These are phyloP conservation scores for Aspergillus coremiiformis DNA, from an alignment of 495 filamentous ascomycete genomes.

Conservation along the genomic window DNA sequence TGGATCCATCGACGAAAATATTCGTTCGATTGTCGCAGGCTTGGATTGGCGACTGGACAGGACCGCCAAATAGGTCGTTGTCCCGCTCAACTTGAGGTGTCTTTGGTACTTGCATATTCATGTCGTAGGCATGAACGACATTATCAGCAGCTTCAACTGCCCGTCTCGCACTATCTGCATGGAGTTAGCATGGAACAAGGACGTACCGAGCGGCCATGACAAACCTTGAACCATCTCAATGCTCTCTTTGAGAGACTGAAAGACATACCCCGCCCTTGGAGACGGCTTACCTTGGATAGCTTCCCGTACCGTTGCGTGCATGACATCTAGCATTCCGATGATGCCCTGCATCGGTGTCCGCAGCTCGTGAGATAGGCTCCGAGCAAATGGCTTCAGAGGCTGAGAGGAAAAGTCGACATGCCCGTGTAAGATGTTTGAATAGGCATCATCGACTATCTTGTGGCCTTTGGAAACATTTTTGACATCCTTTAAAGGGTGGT, in stretches of 20 bases:
- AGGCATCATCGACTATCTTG: constrained; percentile 32
- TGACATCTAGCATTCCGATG: constrained; percentile 79
- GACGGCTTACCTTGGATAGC: constrained; percentile 51
- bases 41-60: constrained; percentile 13
- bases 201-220: background rate
- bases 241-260: constrained; percentile 59
- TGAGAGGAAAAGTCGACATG: constrained; percentile 42
- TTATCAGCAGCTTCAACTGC: constrained; percentile 80
- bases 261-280: constrained; percentile 44
- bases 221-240: constrained; percentile 65
- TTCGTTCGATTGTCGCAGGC: constrained; percentile 28
- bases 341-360: constrained; percentile 82
- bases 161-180: constrained; percentile 61
- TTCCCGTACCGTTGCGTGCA: constrained; percentile 72
- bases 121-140: constrained; percentile 79
- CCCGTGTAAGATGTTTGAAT: constrained; percentile 15
- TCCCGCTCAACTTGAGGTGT: constrained; percentile 41
- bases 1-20: constrained; percentile 39
- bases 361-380: constrained; percentile 72
- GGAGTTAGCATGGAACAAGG: background rate
- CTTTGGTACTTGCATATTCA: constrained; percentile 75
- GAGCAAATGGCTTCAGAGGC: constrained; percentile 69
- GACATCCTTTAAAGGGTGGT: constrained; percentile 12
- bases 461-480: constrained; percentile 10
- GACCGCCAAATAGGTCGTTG: constrained; percentile 24